Percentiles rank a stretch among this genome's conserved stretches.
phyloP scores from a whole-genome alignment of 1,139 yeast genomes.

The Candida pseudoviswanathii region DNA sequence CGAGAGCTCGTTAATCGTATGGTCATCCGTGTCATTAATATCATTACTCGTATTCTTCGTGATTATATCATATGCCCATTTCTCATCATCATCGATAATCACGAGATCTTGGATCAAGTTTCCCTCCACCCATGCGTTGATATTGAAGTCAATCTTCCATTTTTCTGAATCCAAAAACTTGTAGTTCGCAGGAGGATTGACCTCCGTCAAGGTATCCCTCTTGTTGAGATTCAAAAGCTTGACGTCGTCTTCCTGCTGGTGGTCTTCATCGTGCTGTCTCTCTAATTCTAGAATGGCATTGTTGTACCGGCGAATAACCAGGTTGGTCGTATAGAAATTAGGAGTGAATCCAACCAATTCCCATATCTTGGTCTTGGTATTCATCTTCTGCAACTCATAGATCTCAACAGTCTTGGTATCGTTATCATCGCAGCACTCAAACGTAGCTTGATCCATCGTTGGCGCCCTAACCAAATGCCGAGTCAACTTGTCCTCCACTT shows the following conservation, averaged over 20 bases:
- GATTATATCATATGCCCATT: conserved; percentile 70
- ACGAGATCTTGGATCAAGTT: conserved; percentile 56
- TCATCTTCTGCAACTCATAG: conserved; percentile 68
- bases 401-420: conserved; percentile 48
- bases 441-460: conserved; percentile 7
- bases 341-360: conserved; percentile 54
- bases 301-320: conserved; percentile 26
- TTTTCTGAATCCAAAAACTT: conserved; percentile 38
- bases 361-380: conserved; percentile 60
- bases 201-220: conserved; percentile 27
- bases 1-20: conserved; percentile 5
- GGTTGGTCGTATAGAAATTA: conserved; percentile 52
- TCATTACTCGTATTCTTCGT: conserved; percentile 13
- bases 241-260: conserved; percentile 6
- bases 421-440: conserved; percentile 8
- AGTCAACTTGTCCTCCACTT: conserved; percentile 39
- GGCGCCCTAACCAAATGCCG: conserved; percentile 1
- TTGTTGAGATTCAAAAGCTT: conserved; percentile 13
- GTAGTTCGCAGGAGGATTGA: conserved; percentile 63
- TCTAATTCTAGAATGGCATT: conserved; percentile 9
- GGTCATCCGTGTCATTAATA: conserved; percentile 7
- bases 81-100: conserved; percentile 64
- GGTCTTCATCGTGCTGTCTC: conserved; percentile 18
- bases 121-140: conserved; percentile 56
- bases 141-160: conserved; percentile 66